Evolutionary conservation across 257 asterid species (phyloP), one percentile per base, ranked within the genome.

Genomic region (Nicotiana otophora): DNA sequence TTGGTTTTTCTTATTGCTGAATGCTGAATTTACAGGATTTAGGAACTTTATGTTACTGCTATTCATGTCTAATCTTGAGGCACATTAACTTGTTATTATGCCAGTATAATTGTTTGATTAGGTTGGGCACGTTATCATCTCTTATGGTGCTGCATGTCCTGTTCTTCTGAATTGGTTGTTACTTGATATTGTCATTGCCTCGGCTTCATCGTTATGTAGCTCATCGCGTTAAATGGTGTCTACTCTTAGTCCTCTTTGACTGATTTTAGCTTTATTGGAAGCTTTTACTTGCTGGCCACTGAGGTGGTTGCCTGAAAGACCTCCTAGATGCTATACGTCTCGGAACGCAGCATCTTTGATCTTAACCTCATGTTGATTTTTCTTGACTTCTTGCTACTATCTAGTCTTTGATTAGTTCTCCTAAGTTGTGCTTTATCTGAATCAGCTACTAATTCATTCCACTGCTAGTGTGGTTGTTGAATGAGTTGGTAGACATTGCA

Each of bases 191-290:
- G 42, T 75, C 80, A 7, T 75, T 51, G 80, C 26, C 30, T 51
- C 46, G 16, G 63, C 63, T 75, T 51, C 46, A 15, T 26, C 26
- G 26, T 26, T 48, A 30, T 51, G 42, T 4, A 51, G 63, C 7
- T 75, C 63, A 26, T 46, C 14, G 26, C 16, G 20, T 14, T 42
- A 8, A 51, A 14, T 15, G 51, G 23, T 72, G 34, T 26, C 39
- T 42, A 14, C 48, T 8, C 9, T 74, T 26, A 48, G 15, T 75
- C 62, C 80, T 51, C 42, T 75, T 75, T 23, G 63, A 51, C 26
- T 23, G 80, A 75, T 26, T 51, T 75, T 75, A 8, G 80, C 53
- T 48, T 48, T 23, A 75, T 74, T 51, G 42, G 80, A 74, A 74
- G 9, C 5, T 74, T 57, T 48, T 48, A 74, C 80, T 74, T 14